Conservation (phyloP, 371 early-diverging fungal species). For the Syncephalastrum sp. region DNA sequence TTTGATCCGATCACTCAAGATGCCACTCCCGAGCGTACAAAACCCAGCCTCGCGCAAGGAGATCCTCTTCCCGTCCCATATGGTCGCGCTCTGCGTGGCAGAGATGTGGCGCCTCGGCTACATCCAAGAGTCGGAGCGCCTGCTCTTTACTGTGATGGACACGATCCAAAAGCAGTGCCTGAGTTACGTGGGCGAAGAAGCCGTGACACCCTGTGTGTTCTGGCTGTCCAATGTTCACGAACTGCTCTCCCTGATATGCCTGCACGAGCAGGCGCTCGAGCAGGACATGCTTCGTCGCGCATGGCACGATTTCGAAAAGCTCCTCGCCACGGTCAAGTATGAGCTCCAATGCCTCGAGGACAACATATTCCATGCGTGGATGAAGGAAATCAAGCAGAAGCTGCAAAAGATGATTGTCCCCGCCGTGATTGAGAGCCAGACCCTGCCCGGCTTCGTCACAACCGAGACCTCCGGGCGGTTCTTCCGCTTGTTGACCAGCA, state of each 20-base stretch:
- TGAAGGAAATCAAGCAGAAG: conserved; percentile 92
- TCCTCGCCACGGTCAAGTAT: conserved; percentile 61
- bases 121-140: conserved; percentile 74
- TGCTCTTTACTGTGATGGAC: conserved; percentile 84
- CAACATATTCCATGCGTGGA: conserved; percentile 78
- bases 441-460: conserved; percentile 87
- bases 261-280: conserved; percentile 38
- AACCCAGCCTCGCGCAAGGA: conserved; percentile 81
- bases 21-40: conserved; percentile 84
- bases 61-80: conserved; percentile 90
- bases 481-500: conserved; percentile 71
- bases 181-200: conserved; percentile 55
- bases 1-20: conserved; percentile 83
- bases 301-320: conserved; percentile 50
- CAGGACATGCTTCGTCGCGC: conserved; percentile 32
- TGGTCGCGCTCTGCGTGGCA: conserved; percentile 79
- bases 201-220: conserved; percentile 69
- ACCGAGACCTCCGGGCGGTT: conserved; percentile 77
- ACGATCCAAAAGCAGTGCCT: conserved; percentile 74
- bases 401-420: conserved; percentile 90
- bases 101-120: conserved; percentile 86
- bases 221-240: conserved; percentile 97
- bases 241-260: conserved; percentile 65
- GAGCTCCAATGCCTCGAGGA: conserved; percentile 69
- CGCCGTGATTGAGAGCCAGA: conserved; percentile 92